Base-by-base conservation (phyloP, 805 yeast species). In the Naumovozyma baii region DNA sequence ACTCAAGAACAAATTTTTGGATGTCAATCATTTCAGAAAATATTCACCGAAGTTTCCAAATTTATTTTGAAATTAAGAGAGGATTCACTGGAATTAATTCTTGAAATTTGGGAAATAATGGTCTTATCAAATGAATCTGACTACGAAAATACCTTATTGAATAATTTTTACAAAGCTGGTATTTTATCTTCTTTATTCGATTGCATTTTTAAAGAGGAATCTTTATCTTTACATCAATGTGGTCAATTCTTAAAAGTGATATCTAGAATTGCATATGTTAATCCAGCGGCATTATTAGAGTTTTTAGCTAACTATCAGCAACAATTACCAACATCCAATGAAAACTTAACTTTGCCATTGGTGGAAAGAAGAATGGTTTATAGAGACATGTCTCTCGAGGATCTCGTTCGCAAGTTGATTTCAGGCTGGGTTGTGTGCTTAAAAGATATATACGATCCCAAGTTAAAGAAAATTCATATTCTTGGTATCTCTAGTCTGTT, bases 361-460 rank as follows among this genome's bases (percentile, higher is more conserved):
- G 34, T 39, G 0, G 54, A 53, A 13, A 50, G 54, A 33, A 53
- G 50, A 30, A 31, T 46, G 3, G 49, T 61, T 3, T 47, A 30
- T 20, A 46, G 41, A 4, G 65, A 61, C 18, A 49, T 49, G 47
- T 33, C 57, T 8, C 49, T 52, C 33, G 57, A 52, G 13, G 46
- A 46, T 5, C 41, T 59, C 4, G 37, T 64, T 3, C 43, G 43
- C 33, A 61, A 55, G 39, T 55, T 67, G 17, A 28, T 62, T 12
- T 48, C 58, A 3, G 50, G 59, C 13, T 68, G 72, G 66, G 60
- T 67, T 31, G 63, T 67, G 18, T 72, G 76, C 67, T 57, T 71
- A 44, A 63, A 66, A 20, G 74, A 74, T 43, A 72, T 83, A 41
- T 83, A 81, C 32, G 86, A 80, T 50, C 88, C 94, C 1, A 70